Percentiles rank a stretch among this genome's conserved stretches.
Conservation (phyloP, 164 flowering plant genomes). For the Piper betle region DNA sequence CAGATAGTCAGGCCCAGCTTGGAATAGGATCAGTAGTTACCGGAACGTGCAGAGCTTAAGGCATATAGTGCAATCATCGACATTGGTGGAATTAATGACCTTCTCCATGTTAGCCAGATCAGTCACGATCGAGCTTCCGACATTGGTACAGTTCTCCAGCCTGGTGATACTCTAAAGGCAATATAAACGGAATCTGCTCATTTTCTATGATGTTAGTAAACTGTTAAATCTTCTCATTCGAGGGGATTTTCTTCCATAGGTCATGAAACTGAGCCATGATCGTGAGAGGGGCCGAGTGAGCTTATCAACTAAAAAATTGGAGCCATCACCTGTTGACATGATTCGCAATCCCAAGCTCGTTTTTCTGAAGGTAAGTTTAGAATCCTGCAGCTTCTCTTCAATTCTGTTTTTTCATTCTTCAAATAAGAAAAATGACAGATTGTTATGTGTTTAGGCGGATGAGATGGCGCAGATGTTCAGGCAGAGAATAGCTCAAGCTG, state of each 20-base stretch:
- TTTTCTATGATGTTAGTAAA: no score
- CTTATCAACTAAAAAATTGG: conserved; percentile 94
- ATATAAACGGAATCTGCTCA: not conserved
- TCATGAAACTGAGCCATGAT: conserved; percentile 94
- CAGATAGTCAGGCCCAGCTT: conserved; percentile 92
- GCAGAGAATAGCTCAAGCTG: conserved; percentile 99
- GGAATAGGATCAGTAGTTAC: conserved; percentile 90
- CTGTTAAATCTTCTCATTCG: not conserved
- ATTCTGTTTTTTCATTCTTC: no score
- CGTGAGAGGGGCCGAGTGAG: conserved; percentile 95
- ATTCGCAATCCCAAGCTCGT: conserved; percentile 94
- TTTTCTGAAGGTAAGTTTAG: conserved; percentile 70
- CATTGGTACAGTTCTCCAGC: conserved; percentile 86
- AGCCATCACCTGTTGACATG: conserved; percentile 99
- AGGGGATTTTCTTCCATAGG: conserved; percentile 24
- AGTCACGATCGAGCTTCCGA: conserved; percentile 96
- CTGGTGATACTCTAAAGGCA: conserved; percentile 95
- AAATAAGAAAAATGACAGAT: not conserved
- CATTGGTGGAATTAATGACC: conserved; percentile 96
- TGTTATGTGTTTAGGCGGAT: conserved; percentile 48
- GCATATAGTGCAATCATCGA: conserved; percentile 96
- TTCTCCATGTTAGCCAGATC: conserved; percentile 96
- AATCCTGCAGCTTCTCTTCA: not conserved
- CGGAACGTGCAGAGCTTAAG: conserved; percentile 92
- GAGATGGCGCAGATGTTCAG: conserved; percentile 99